Conservation (phyloP, 2,329 filamentous ascomycete genomes). For the Scedosporium minutisporum region DNA sequence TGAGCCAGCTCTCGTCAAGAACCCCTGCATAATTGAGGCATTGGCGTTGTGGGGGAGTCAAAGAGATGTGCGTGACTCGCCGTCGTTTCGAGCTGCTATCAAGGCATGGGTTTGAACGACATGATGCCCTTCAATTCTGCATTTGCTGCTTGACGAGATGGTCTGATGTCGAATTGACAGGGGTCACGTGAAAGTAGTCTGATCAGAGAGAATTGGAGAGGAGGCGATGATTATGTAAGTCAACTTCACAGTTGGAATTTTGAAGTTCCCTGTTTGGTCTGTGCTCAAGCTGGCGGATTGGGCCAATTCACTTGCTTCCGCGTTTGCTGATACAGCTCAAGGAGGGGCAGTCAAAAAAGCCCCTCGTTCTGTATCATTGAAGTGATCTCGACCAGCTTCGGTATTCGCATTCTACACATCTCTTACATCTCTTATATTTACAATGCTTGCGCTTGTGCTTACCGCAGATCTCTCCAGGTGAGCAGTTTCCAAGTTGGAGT, state of each 20-base stretch:
- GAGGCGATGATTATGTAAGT: neutral
- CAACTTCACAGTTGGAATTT: too few relatives aligned
- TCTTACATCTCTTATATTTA: constrained; percentile 10
- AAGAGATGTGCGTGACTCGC: neutral
- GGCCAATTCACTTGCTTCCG: neutral
- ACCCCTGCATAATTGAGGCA: constrained; percentile 50
- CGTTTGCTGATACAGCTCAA: neutral
- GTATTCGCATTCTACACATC: neutral
- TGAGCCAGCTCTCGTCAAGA: constrained; percentile 59
- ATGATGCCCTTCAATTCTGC: neutral
- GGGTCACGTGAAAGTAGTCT: neutral
- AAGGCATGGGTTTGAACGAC: neutral
- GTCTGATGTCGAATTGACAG: neutral
- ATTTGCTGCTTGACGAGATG: neutral
- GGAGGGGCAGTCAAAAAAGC: neutral
- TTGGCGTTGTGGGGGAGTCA: constrained; percentile 9
- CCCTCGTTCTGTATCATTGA: neutral
- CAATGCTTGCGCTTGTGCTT: constrained; percentile 57
- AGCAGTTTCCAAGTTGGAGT: constrained; percentile 12
- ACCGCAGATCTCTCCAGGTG: constrained; percentile 64
- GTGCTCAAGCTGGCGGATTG: neutral
- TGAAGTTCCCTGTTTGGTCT: neutral
- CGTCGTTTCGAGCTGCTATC: neutral
- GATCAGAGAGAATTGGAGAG: too few relatives aligned
- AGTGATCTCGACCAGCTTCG: neutral